Evolutionary conservation across 2,329 filamentous ascomycete genomes (phyloP), one percentile per base, ranked within the genome.

Genomic region (Nemania sp.): DNA sequence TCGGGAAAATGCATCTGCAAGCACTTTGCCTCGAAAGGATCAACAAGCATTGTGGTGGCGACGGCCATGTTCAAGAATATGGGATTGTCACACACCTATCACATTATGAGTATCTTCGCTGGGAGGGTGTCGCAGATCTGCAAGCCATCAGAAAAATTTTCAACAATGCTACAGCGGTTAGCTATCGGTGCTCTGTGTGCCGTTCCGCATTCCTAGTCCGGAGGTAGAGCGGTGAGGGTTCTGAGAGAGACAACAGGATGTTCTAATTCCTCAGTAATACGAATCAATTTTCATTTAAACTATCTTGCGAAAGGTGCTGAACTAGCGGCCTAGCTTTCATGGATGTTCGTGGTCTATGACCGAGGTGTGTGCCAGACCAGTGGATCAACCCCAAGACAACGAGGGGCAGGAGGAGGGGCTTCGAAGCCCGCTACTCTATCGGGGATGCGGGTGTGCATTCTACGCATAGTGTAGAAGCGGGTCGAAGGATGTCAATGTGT

Each of bases 371-470:
- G 44, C 52, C 48, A 56, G 30, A 31, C 37, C 36, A 24, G 48
- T 49, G 56, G 52, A 49, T 49, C 53, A 20, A 49, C 48, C 23
- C 37, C 44, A 34, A 31, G 52, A 26, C 49, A 52, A 52, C 45
- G 52, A 58, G 48, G 52, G 56, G 52, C 30, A 31, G 40, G 26
- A n/a, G n/a, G n/a, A n/a, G n/a, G n/a, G n/a, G n/a, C n/a, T n/a
- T n/a, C n/a, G n/a, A n/a, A n/a, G n/a, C n/a, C n/a, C n/a, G n/a
- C n/a, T n/a, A n/a, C n/a, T n/a, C n/a, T n/a, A n/a, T n/a, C n/a
- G n/a, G n/a, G n/a, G n/a, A n/a, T n/a, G n/a, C n/a, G n/a, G n/a
- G n/a, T n/a, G n/a, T n/a, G n/a, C n/a, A n/a, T n/a, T n/a, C n/a
- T n/a, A n/a, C n/a, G n/a, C n/a, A n/a, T n/a, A n/a, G n/a, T n/a